Evolutionary conservation across 306 rosid species (phyloP).

Genomic region (Cucurbita ficifolia): DNA sequence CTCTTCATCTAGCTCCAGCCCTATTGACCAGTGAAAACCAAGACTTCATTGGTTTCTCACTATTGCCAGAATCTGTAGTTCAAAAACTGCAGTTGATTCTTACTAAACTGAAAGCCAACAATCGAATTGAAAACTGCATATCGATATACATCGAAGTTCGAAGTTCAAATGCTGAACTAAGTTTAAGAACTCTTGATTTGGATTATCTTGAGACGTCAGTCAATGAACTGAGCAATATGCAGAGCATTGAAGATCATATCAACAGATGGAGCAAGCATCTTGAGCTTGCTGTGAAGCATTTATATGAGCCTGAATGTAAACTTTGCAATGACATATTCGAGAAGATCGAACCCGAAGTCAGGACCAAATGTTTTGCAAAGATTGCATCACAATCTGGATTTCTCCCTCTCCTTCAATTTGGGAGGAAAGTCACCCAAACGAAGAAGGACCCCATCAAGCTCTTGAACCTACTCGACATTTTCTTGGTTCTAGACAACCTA

Average conservation of each 20-base stretch:
- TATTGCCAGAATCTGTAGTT: constrained; percentile 20
- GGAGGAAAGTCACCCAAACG: constrained; percentile 31
- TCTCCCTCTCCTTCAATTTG: constrained; percentile 51
- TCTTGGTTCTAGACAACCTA: constrained; percentile 40
- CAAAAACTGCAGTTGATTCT: constrained; percentile 35
- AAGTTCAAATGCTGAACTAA: constrained; percentile 29
- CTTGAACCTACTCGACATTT: constrained; percentile 58
- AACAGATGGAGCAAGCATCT: constrained; percentile 57
- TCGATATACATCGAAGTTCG: constrained; percentile 44
- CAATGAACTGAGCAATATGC: constrained; percentile 18
- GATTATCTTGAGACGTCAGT: constrained; percentile 42
- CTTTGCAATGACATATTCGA: constrained; percentile 37
- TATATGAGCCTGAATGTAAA: constrained; percentile 34
- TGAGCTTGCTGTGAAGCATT: constrained; percentile 37
- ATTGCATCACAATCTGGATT: constrained; percentile 47
- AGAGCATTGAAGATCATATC: constrained; percentile 24
- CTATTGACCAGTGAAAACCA: constrained; percentile 12
- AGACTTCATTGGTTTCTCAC: constrained; percentile 11
- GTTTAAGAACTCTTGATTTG: constrained; percentile 49
- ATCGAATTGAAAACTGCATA: constrained; percentile 32
- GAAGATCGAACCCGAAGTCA: constrained; percentile 25
- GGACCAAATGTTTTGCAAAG: constrained; percentile 37
- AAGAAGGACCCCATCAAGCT: constrained; percentile 57
- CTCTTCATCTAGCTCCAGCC: constrained; percentile 25
- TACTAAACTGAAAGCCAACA: constrained; percentile 37